Evolutionary conservation across 257 asterid genomes (phyloP).

Genomic region (Plantago major): DNA sequence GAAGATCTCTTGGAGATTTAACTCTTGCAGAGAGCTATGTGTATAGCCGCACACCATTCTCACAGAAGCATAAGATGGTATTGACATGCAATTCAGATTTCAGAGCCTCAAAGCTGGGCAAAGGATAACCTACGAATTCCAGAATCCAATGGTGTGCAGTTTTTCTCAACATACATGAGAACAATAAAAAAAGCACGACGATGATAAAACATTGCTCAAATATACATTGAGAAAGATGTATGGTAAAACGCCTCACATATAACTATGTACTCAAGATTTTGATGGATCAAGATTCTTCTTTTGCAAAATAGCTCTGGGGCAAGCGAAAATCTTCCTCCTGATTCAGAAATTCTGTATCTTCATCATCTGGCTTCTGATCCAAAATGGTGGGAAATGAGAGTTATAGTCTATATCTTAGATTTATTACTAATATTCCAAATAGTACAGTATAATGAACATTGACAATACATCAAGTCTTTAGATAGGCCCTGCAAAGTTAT

Average conservation of each 20-base stretch:
- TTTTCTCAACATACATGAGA: neutral
- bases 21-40: no score
- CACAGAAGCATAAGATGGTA: no score
- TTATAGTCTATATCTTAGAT: neutral
- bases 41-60: no score
- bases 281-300: constrained; percentile 46
- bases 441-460: constrained; percentile 1
- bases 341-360: constrained; percentile 55
- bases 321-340: constrained; percentile 81
- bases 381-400: neutral
- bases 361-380: constrained; percentile 82
- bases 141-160: neutral
- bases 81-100: no score
- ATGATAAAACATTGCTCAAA: neutral
- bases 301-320: constrained; percentile 64
- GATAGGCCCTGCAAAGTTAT: neutral
- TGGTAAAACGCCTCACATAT: constrained; percentile 16
- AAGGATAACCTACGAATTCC: neutral
- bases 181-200: neutral
- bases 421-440: neutral
- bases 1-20: no score
- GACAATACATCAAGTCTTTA: neutral
- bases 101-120: no score
- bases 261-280: constrained; percentile 19
- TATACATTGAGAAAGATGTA: neutral